Conservation (phyloP, 371 early-diverging fungal genomes). For the Rhizopus delemar region DNA sequence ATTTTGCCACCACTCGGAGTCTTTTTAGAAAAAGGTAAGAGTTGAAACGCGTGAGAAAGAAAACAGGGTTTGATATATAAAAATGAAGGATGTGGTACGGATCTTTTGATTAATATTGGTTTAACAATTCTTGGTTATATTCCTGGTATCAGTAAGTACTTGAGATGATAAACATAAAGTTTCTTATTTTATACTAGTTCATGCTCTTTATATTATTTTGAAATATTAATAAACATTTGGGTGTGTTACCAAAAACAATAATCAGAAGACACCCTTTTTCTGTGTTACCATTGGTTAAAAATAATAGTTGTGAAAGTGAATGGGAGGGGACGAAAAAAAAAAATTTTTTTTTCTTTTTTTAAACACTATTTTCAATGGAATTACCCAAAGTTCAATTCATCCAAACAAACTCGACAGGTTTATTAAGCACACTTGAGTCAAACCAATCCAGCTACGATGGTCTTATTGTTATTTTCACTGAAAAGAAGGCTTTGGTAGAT, state of each 20-base stretch:
- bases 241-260: no score
- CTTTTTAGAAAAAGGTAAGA: conserved; percentile 48
- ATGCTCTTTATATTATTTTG: conserved; percentile 38
- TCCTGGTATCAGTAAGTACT: conserved; percentile 60
- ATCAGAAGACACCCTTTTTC: no score
- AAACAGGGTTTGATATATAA: neutral
- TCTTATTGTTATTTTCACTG: conserved; percentile 41
- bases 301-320: no score
- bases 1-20: conserved; percentile 69
- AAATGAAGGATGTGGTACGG: conserved; percentile 52
- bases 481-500: conserved; percentile 29
- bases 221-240: conserved; percentile 23
- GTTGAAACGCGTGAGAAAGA: neutral
- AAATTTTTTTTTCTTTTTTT: conserved; percentile 1
- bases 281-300: no score
- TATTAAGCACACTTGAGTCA: neutral
- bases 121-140: conserved; percentile 74
- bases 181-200: conserved; percentile 15
- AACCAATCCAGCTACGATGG: conserved; percentile 33
- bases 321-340: neutral
- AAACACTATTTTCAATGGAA: conserved; percentile 5
- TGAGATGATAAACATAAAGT: neutral
- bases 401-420: neutral
- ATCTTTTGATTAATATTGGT: conserved; percentile 71
- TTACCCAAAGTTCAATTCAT: conserved; percentile 1